Base-by-base conservation (phyloP, 2,329 filamentous ascomycete genomes). In the Fonsecaea nubica region DNA sequence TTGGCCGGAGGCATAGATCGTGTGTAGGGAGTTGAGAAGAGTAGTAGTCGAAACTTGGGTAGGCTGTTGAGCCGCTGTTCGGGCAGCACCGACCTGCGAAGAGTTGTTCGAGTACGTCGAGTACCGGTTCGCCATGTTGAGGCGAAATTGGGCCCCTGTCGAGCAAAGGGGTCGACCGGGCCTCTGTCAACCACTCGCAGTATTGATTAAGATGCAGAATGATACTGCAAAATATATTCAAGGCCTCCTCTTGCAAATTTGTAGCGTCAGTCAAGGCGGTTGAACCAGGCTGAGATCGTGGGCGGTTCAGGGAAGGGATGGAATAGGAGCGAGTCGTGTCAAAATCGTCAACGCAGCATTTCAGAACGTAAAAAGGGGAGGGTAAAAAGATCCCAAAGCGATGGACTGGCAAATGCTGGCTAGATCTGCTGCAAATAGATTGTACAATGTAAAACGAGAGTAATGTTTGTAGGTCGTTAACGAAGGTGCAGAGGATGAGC, bases 11-110 rank as follows among this genome's bases (percentile, higher is more conserved):
- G 92, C 86, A 79, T 96, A 98, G 75, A 91, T 90, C 73, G 92
- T 93, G 80, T 99, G 95, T 54, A 97, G 86, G 63, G 92, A 88
- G 80, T 98, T 98, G 63, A 99, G 86, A 55, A 98, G 86, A 0
- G 93, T 96, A 1, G 93, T 97, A 1, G 94, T 96, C 6, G 94
- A 97, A 62, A 97, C 89, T 77, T 96, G 93, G 54, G 89, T 82
- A 9, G 91, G 85, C 74, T 92, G 87, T 74, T 90, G 88, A 62
- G 87, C 87, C 38, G 85, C 83, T 25, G 84, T 79, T 64, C 83
- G 83, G 55, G 82, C 79, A 70, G 82, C 84, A 72, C 86, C 84
- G 50, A 84, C 84, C 58, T 84, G 85, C 67, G 86, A 80, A 55
- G 89, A 87, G 70, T 90, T 77, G 66, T 79, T 86, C 54, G 87